Evolutionary conservation across 2,329 filamentous ascomycete species (phyloP).

Genomic region (Dothideomycetidae sp.): DNA sequence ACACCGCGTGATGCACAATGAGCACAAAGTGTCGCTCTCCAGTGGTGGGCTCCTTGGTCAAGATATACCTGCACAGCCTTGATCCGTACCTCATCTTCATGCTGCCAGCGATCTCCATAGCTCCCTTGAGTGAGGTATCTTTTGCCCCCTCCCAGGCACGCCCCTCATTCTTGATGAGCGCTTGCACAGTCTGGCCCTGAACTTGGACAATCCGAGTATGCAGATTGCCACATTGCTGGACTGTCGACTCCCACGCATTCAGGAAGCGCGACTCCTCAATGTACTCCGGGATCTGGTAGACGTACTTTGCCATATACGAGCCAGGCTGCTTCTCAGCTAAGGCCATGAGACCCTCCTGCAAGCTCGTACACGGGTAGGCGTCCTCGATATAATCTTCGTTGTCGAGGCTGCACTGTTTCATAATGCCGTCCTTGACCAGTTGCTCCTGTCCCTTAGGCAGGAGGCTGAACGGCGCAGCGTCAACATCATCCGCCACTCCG

Average conservation of each 20-base stretch:
- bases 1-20: constrained; percentile 28
- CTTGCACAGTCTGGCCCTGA: neutral
- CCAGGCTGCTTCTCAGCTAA: neutral
- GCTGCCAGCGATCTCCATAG: neutral
- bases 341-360: neutral
- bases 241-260: neutral
- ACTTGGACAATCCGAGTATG: neutral
- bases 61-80: constrained; percentile 25
- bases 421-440: neutral
- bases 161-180: neutral
- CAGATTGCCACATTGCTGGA: neutral
- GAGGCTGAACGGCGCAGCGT: neutral
- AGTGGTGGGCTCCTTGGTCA: constrained; percentile 15
- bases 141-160: neutral
- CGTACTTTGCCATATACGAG: neutral
- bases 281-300: neutral
- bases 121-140: neutral
- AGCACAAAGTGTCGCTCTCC: constrained; percentile 17
- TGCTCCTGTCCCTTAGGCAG: neutral
- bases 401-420: neutral
- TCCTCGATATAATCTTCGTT: neutral
- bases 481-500: neutral
- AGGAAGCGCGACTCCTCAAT: neutral
- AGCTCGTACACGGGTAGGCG: neutral
- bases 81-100: constrained; percentile 27